A percentile compares a stretch with the other conserved stretches of the same genome.
These are phyloP conservation scores for Penicillium sp. DNA, from an alignment of 2,329 filamentous ascomycete genomes.

Conservation along the genomic window DNA sequence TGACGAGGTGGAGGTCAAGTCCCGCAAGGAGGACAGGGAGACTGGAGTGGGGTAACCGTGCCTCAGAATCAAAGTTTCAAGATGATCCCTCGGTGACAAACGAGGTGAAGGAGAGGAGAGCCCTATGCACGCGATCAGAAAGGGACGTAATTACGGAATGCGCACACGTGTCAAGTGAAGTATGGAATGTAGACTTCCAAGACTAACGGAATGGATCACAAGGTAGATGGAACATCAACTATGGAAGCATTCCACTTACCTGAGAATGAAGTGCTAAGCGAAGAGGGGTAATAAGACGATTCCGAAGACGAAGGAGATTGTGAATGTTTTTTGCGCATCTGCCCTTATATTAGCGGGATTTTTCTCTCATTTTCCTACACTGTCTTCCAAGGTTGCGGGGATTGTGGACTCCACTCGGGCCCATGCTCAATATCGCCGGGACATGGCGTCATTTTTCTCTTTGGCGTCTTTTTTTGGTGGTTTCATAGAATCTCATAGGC, in stretches of 20 bases:
- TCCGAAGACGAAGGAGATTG: slow-evolving; percentile 23
- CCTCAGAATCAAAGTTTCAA: slow-evolving; percentile 39
- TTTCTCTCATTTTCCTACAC: neutral
- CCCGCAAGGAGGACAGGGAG: slow-evolving; percentile 39
- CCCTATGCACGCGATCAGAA: slow-evolving; percentile 31
- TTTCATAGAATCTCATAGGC: neutral
- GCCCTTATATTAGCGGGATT: neutral
- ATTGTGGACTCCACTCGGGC: neutral
- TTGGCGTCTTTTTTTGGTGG: neutral
- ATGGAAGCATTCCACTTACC: slow-evolving; percentile 3
- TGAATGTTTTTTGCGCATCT: slow-evolving; percentile 8
- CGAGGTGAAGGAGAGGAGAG: slow-evolving; percentile 24
- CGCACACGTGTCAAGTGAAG: slow-evolving; percentile 31
- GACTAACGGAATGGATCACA: neutral
- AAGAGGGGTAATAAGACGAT: slow-evolving; percentile 34
- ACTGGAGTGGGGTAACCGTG: slow-evolving; percentile 42
- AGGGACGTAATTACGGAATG: slow-evolving; percentile 23
- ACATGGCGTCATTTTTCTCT: slow-evolving; percentile 4
- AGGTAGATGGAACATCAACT: neutral
- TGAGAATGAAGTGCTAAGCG: slow-evolving; percentile 22
- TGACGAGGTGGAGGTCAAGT: slow-evolving; percentile 39
- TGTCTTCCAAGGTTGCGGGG: neutral
- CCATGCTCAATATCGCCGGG: neutral
- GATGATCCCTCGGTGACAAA: slow-evolving; percentile 34
- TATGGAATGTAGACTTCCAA: neutral